Percentiles rank a stretch among this genome's conserved stretches.
Conservation (phyloP, 2,329 filamentous ascomycete genomes). For the Pseudocercospora fijiensis region DNA sequence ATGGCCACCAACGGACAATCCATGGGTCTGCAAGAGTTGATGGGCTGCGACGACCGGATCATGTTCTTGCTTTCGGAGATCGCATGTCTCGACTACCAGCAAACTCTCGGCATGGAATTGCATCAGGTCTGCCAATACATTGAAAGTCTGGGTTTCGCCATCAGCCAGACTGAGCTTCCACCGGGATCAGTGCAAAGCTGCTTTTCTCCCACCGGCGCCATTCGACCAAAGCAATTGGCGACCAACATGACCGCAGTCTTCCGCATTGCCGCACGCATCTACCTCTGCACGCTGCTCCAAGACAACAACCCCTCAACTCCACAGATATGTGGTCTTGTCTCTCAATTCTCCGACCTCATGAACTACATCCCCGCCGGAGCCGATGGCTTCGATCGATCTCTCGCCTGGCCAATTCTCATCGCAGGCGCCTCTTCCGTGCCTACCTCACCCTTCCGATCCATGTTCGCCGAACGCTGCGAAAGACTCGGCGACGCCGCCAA, state of each 20-base stretch:
- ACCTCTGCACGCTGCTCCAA: slow-evolving; percentile 92
- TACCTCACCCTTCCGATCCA: slow-evolving; percentile 70
- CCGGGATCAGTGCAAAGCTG: slow-evolving; percentile 48
- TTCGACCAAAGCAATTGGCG: slow-evolving; percentile 79
- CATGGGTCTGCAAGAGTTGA: slow-evolving; percentile 83
- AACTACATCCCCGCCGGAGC: slow-evolving; percentile 78
- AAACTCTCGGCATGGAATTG: slow-evolving; percentile 77
- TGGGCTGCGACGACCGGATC: slow-evolving; percentile 95
- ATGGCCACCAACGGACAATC: slow-evolving; percentile 70
- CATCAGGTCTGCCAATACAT: slow-evolving; percentile 87
- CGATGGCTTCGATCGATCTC: slow-evolving; percentile 80
- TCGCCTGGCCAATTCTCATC: slow-evolving; percentile 91
- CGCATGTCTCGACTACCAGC: slow-evolving; percentile 88
- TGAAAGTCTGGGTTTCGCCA: slow-evolving; percentile 79
- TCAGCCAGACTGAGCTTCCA: slow-evolving; percentile 72
- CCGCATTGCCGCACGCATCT: slow-evolving; percentile 88
- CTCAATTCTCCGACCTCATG: slow-evolving; percentile 73
- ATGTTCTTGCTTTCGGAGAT: slow-evolving; percentile 99
- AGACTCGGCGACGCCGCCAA: slow-evolving; percentile 74
- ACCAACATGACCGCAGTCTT: slow-evolving; percentile 89
- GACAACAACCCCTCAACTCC: slow-evolving; percentile 75
- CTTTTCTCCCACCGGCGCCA: slow-evolving; percentile 63
- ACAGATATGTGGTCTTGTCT: slow-evolving; percentile 73
- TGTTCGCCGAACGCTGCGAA: slow-evolving; percentile 73
- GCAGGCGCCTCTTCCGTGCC: slow-evolving; percentile 75